Base-by-base conservation (phyloP, 2,329 filamentous ascomycete species). In the Neophaeococcomyces mojaviensis region DNA sequence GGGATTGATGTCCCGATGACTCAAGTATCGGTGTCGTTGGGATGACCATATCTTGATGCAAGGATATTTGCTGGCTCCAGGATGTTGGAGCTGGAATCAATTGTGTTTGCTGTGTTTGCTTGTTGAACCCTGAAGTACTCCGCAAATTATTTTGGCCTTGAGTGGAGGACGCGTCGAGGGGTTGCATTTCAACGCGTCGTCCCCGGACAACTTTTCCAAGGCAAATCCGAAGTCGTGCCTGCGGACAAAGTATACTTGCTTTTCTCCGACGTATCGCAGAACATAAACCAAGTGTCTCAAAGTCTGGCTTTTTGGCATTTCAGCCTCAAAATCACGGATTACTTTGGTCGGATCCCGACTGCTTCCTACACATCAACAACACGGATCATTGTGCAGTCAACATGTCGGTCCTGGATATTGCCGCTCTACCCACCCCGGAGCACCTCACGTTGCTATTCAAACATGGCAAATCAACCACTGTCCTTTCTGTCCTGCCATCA, bases 361-460 rank as follows among this genome's bases (percentile, higher is more conserved):
- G 13, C n/a, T 15, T 35, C n/a, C n/a, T n/a, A n/a, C n/a, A 13
- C n/a, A 15, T 5, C 18, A 35, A 13, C 5, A 35, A 5, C n/a
- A 7, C 5, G n/a, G 5, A 37, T 7, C 15, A 39, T 20, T 5
- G 15, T 33, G 22, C 28, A 33, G 28, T 33, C 45, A 26, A 32
- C 15, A 30, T 40, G 28, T 15, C 28, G 20, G 39, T 35, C 37
- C 47, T 41, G 3, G 32, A 41, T 33, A 40, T 56, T 28, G 47
- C 47, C 10, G 34, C 34, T 40, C 38, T 54, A 34, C 55, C 52
- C 19, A 52, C 50, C 39, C 72, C 78, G 36, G 66, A 72, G n/a
- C 69, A 75, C 54, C 71, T 78, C 56, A 86, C 83, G 8, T 68
- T 89, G 46, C 76, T 81, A 49, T 80, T 89, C 67, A 88, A 87